Percentiles rank a stretch among this genome's conserved stretches.
These are phyloP conservation scores for Rhynchospora breviuscula DNA, from an alignment of 176 grass and related monocot genomes.

Conservation along the genomic window DNA sequence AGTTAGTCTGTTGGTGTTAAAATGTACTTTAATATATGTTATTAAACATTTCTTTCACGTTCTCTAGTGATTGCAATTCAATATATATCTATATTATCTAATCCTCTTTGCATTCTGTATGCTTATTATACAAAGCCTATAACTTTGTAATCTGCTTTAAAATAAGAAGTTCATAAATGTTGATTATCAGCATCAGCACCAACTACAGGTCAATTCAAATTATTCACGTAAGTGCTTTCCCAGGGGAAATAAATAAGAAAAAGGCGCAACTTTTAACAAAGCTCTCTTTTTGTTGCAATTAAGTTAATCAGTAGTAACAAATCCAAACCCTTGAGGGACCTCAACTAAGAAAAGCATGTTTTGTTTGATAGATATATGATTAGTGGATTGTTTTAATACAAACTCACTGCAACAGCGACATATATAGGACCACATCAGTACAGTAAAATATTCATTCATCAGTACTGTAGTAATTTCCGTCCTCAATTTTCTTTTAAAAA, in stretches of 20 bases:
- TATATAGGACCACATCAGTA: not conserved
- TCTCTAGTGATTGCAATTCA: not conserved
- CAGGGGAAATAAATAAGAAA: not conserved
- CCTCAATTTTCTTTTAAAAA: not conserved
- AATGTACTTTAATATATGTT: not conserved
- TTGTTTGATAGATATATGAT: constrained; percentile 11
- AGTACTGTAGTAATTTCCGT: not conserved
- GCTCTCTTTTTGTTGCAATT: not conserved
- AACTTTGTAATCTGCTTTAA: not conserved
- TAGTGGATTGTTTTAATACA: not conserved
- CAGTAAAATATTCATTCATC: not conserved
- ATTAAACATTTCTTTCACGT: not conserved
- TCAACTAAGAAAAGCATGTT: constrained; percentile 7
- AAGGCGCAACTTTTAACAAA: not conserved
- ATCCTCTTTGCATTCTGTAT: not conserved
- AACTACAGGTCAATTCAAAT: not conserved
- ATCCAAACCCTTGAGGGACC: not conserved
- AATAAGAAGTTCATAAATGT: not conserved
- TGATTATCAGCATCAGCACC: not conserved
- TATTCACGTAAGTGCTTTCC: constrained; percentile 3
- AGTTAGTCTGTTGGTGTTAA: not conserved
- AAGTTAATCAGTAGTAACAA: constrained; percentile 9
- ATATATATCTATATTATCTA: not conserved
- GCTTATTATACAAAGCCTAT: not conserved
- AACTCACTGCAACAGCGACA: not conserved